Evolutionary conservation across 345 rosid genomes (phyloP).

Genomic region (Eucalyptus regnans): DNA sequence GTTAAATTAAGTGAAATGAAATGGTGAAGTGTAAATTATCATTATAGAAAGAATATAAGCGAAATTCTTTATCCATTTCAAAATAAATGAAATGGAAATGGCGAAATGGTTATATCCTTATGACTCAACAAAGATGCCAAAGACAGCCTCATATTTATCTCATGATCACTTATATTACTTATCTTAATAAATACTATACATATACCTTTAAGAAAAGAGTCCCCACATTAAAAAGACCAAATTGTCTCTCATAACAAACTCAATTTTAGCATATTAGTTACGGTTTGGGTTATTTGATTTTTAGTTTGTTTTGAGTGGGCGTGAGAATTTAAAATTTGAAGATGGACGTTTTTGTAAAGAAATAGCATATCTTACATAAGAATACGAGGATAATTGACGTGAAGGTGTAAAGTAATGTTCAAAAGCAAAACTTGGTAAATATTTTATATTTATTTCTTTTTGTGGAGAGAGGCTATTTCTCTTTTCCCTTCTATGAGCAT

Average conservation of each 20-base stretch:
- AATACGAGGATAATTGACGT: not conserved
- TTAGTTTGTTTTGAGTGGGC: not conserved
- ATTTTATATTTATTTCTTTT: no score
- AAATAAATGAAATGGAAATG: not conserved
- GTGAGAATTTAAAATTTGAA: no score
- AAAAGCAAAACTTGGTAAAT: no score
- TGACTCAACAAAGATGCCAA: not conserved
- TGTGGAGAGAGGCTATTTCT: not conserved
- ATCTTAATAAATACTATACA: not conserved
- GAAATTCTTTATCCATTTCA: not conserved
- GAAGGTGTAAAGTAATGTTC: no score
- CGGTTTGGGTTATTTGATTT: not conserved
- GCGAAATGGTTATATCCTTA: not conserved
- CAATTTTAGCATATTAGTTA: not conserved
- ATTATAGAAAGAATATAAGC: not conserved
- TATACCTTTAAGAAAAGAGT: not conserved
- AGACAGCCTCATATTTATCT: not conserved
- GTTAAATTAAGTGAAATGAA: no score
- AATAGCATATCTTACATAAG: not conserved
- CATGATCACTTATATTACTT: not conserved
- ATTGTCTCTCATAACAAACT: not conserved
- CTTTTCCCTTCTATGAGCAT: no score
- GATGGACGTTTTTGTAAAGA: no score
- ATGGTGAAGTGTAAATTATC: not conserved
- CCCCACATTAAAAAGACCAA: not conserved